A percentile compares a stretch with the other conserved stretches of the same genome.
Evolutionary conservation across 306 rosid genomes (phyloP).

Genomic region (Fagus sylvatica): DNA sequence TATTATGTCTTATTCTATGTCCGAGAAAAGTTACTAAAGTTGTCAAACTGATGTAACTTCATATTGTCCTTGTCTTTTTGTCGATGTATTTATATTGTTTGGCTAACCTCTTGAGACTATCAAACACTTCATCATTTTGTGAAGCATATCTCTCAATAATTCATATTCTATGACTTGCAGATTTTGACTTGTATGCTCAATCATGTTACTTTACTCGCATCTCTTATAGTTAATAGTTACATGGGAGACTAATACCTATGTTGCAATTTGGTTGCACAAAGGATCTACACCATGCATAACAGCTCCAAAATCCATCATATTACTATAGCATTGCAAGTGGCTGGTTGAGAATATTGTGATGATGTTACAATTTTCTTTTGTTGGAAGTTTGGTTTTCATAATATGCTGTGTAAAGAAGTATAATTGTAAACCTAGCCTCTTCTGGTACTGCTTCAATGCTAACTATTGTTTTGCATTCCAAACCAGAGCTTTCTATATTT

Average conservation of each 20-base stretch:
- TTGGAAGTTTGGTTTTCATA: background rate
- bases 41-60: background rate
- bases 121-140: conserved; percentile 5
- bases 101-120: conserved; percentile 2
- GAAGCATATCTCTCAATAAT: conserved; percentile 9
- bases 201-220: background rate
- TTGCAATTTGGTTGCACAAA: conserved; percentile 9
- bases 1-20: background rate
- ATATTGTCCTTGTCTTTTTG: background rate
- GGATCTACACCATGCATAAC: conserved; percentile 5
- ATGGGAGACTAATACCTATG: background rate
- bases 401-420: background rate
- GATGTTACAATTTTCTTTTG: background rate
- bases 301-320: conserved; percentile 9
- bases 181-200: background rate
- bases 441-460: conserved; percentile 8
- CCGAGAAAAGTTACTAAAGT: background rate
- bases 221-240: background rate
- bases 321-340: background rate
- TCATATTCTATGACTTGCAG: conserved; percentile 2
- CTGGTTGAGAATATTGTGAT: background rate
- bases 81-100: background rate
- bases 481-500: conserved; percentile 83
- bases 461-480: conserved; percentile 25
- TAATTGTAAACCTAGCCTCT: background rate